phyloP scores from a whole-genome alignment of 2,329 filamentous ascomycete genomes.

The Aspergillus neoniger region DNA sequence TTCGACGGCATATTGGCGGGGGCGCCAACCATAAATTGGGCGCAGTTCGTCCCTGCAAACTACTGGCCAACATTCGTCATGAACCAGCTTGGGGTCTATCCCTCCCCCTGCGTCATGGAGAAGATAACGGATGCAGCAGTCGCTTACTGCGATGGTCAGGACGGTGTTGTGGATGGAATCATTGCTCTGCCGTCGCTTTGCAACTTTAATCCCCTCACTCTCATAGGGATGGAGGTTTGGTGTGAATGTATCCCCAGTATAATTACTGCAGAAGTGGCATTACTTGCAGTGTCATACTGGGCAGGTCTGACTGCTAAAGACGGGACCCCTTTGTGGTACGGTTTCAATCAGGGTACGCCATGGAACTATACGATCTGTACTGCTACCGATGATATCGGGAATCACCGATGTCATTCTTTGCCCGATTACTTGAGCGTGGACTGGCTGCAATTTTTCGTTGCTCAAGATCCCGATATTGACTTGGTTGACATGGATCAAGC shows the following conservation, averaged over 20 bases:
- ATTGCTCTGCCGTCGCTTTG: slow-evolving; percentile 11
- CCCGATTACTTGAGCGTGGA: not conserved
- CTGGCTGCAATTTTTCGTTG: not conserved
- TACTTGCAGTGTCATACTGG: not conserved
- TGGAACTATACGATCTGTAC: too few relatives aligned
- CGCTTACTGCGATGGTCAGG: slow-evolving; percentile 10
- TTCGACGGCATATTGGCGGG: slow-evolving; percentile 58
- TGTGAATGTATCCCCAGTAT: too few relatives aligned
- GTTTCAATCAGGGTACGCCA: not conserved
- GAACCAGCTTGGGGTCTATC: slow-evolving; percentile 3
- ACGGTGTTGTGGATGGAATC: slow-evolving; percentile 16
- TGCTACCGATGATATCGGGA: too few relatives aligned
- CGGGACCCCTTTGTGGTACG: not conserved
- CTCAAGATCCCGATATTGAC: not conserved
- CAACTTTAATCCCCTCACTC: not conserved
- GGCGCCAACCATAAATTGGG: slow-evolving; percentile 49
- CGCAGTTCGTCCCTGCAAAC: slow-evolving; percentile 26
- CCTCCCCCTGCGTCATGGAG: slow-evolving; percentile 12
- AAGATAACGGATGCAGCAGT: slow-evolving; percentile 7
- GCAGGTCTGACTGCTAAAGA: not conserved
- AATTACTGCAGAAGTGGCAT: too few relatives aligned
- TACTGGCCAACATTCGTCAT: slow-evolving; percentile 14
- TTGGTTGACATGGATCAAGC: not conserved
- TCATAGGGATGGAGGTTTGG: too few relatives aligned
- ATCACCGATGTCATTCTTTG: too few relatives aligned